A percentile compares a stretch with the other conserved stretches of the same genome.
Evolutionary conservation across 208 protist genomes (phyloP).

Genomic region (Crithidia thermophila): DNA sequence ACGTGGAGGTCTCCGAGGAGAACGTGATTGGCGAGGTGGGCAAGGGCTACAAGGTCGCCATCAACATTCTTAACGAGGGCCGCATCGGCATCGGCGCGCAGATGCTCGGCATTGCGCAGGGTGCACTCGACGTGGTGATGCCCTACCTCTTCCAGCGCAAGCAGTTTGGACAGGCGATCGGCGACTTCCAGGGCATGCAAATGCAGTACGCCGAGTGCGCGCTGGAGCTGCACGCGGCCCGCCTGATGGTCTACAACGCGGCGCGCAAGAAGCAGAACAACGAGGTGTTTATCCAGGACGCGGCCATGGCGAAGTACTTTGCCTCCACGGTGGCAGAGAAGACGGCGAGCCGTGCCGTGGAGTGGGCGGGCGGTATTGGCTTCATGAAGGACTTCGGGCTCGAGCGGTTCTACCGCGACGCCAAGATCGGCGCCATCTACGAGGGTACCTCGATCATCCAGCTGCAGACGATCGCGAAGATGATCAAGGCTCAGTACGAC

Average conservation of each 20-base stretch:
- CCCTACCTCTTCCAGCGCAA: slow-evolving; percentile 91
- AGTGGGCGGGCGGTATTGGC: slow-evolving; percentile 96
- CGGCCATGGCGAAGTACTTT: slow-evolving; percentile 96
- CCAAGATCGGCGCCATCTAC: slow-evolving; percentile 92
- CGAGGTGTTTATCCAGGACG: slow-evolving; percentile 91
- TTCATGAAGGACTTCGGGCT: slow-evolving; percentile 95
- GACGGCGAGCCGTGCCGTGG: slow-evolving; percentile 84
- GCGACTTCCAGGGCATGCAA: slow-evolving; percentile 96
- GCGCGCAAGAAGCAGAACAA: slow-evolving; percentile 89
- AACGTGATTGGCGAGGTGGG: slow-evolving; percentile 89
- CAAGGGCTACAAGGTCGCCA: slow-evolving; percentile 96
- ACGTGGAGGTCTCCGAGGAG: slow-evolving; percentile 77
- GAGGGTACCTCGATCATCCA: slow-evolving; percentile 97
- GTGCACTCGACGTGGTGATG: slow-evolving; percentile 75
- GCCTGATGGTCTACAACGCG: slow-evolving; percentile 93
- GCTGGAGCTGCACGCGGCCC: slow-evolving; percentile 77
- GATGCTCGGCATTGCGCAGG: slow-evolving; percentile 94
- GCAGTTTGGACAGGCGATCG: slow-evolving; percentile 92
- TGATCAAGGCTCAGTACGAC: slow-evolving; percentile 68
- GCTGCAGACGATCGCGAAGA: slow-evolving; percentile 95
- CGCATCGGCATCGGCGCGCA: slow-evolving; percentile 95
- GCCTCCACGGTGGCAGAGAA: slow-evolving; percentile 86
- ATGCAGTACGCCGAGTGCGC: slow-evolving; percentile 89
- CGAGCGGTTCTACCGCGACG: slow-evolving; percentile 96
- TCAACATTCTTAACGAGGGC: slow-evolving; percentile 94